Base-by-base conservation (phyloP, 2,329 filamentous ascomycete genomes). In the Diaporthe nobilis region DNA sequence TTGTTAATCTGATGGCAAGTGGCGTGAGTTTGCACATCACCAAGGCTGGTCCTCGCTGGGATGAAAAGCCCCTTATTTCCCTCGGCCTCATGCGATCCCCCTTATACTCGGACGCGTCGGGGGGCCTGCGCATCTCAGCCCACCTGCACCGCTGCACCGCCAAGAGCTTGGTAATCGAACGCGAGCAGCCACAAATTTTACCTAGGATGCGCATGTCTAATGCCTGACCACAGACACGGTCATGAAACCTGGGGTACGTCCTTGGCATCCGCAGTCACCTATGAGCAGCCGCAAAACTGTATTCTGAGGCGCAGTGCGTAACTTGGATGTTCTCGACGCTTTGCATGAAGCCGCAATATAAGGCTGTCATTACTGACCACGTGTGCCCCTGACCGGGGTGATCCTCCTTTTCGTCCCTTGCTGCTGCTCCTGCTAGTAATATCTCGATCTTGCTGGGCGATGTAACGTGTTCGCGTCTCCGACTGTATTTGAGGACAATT, bases 291-390 rank as follows among this genome's bases (percentile, higher is more conserved):
- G 65, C 65, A 70, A 55, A 70, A 70, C 65, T 15, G 34, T 70
- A 55, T 70, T 55, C 65, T 70, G 65, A 70, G 65, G 65, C 65
- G 65, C 65, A 70, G 65, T 25, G 34, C 49, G 49, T 70, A 28
- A 55, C 65, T 55, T 28, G 47, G 34, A 28, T 51, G 13, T 31
- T 42, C 34, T 42, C n/a, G 47, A 28, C 49, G 65, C 65, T 22
- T 53, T 53, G 65, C 65, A 70, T 70, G 47, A 70, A 55, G 49
- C 65, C 65, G 65, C 65, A 70, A 70, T 70, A 70, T 70, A 70
- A 70, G 65, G 65, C 65, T 70, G 47, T 34, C 13, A 12, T 6
- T 20, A 42, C 49, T 70, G 65, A 70, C 65, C 65, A 70, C 65
- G 65, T 70, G 65, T 55, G 65, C 65, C 65, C 65, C 65, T 70